Conservation (phyloP, 257 asterid genomes). For the Schizonepeta tenuifolia region DNA sequence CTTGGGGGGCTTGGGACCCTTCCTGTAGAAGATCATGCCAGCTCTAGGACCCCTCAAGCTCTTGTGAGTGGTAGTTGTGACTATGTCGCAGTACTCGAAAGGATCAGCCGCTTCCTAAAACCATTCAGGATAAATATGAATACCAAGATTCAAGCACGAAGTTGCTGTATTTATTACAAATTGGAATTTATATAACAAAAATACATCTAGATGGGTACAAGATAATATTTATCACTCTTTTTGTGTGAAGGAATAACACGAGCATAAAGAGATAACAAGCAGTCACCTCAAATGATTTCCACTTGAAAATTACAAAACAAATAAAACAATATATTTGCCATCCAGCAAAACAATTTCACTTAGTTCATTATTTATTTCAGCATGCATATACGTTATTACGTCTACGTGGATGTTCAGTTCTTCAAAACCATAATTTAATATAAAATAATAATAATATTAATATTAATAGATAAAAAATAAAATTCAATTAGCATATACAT, state of each 20-base stretch:
- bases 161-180: neutral
- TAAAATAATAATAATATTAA: no score
- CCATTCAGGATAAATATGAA: constrained; percentile 4
- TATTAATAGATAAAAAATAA: neutral
- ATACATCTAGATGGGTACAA: constrained; percentile 9
- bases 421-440: no score
- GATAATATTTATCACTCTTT: neutral
- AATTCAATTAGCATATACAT: neutral
- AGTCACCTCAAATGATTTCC: neutral
- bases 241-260: neutral
- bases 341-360: neutral
- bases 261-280: neutral
- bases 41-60: constrained; percentile 94
- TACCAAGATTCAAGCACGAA: constrained; percentile 4
- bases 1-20: constrained; percentile 81
- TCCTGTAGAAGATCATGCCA: constrained; percentile 90
- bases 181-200: neutral
- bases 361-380: neutral
- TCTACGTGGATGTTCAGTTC: no score
- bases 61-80: constrained; percentile 98
- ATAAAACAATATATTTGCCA: neutral
- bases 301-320: constrained; percentile 1
- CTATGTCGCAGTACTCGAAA: constrained; percentile 87
- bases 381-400: neutral
- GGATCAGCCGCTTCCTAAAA: constrained; percentile 90